Evolutionary conservation across 2,329 filamentous ascomycete species (phyloP).

Genomic region (Fusarium oxysporum): DNA sequence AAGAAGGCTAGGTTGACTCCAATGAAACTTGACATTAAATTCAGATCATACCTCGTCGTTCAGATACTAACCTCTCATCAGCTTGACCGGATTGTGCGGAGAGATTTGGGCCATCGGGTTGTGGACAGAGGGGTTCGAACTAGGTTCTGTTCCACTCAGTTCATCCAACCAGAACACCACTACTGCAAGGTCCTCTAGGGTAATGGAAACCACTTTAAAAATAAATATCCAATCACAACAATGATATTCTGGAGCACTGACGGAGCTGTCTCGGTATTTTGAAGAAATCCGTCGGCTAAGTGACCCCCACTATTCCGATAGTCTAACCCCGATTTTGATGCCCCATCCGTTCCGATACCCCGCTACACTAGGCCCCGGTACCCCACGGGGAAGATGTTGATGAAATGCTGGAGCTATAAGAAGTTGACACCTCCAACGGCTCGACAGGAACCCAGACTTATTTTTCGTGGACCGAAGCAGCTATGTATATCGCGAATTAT

Average conservation of each 20-base stretch:
- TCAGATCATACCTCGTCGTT: no score
- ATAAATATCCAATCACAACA: accelerated
- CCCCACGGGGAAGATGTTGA: neutral
- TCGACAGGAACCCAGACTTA: accelerated
- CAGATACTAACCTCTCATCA: no score
- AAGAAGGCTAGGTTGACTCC: no score
- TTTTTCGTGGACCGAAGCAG: accelerated
- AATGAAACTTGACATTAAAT: no score
- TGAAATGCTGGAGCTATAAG: neutral
- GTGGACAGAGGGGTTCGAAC: neutral
- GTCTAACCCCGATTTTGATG: neutral
- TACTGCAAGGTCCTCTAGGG: no score
- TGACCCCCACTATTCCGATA: neutral
- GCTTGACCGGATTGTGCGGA: neutral
- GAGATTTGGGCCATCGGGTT: neutral
- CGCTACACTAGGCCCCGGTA: accelerated
- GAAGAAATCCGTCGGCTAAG: neutral
- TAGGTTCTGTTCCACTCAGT: neutral
- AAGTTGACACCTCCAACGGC: accelerated
- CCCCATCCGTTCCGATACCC: neutral
- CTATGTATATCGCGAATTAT: neutral
- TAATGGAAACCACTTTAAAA: accelerated
- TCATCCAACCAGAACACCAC: neutral
- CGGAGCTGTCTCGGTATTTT: neutral
- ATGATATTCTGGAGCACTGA: neutral